phyloP scores from a whole-genome alignment of 148 eudicot genomes.

The Spergularia marina region DNA sequence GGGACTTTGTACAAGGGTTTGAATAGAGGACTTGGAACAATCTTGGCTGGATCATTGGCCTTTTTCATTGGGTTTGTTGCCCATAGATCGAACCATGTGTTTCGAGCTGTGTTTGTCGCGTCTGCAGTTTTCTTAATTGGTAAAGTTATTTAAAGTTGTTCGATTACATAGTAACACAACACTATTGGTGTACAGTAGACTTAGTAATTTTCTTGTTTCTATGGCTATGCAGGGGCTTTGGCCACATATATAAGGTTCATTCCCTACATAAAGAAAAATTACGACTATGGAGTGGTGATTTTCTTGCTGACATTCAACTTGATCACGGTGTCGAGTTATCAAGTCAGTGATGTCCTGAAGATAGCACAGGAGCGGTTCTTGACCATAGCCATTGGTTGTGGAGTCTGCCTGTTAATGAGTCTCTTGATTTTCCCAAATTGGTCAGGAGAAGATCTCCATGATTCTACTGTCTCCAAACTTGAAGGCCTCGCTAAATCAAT shows the following conservation, averaged over 20 bases:
- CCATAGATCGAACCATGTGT: slow-evolving; percentile 37
- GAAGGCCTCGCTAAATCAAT: slow-evolving; percentile 75
- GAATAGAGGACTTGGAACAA: slow-evolving; percentile 85
- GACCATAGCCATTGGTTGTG: slow-evolving; percentile 76
- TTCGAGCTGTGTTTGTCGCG: slow-evolving; percentile 69
- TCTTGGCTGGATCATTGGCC: slow-evolving; percentile 77
- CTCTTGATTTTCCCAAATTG: slow-evolving; percentile 74
- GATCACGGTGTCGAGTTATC: slow-evolving; percentile 76
- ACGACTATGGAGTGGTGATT: slow-evolving; percentile 85
- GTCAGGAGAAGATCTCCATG: slow-evolving; percentile 91
- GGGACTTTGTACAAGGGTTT: slow-evolving; percentile 94
- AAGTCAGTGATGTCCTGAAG: slow-evolving; percentile 60
- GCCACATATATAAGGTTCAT: slow-evolving; percentile 79
- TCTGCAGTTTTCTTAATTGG: slow-evolving; percentile 68
- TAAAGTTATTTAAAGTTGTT: slow-evolving; percentile 19
- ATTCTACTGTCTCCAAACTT: slow-evolving; percentile 63
- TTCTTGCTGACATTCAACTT: slow-evolving; percentile 83
- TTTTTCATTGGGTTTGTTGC: slow-evolving; percentile 68
- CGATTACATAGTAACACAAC: neutral
- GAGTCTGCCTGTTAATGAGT: slow-evolving; percentile 73
- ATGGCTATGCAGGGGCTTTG: slow-evolving; percentile 45
- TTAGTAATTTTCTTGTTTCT: neutral
- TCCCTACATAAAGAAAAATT: slow-evolving; percentile 85
- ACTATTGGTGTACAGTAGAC: neutral
- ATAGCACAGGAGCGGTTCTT: slow-evolving; percentile 67